Percentiles rank a stretch among this genome's conserved stretches.
Evolutionary conservation across 371 early-diverging fungal genomes (phyloP).

Genomic region (Apophysomyces elegans): DNA sequence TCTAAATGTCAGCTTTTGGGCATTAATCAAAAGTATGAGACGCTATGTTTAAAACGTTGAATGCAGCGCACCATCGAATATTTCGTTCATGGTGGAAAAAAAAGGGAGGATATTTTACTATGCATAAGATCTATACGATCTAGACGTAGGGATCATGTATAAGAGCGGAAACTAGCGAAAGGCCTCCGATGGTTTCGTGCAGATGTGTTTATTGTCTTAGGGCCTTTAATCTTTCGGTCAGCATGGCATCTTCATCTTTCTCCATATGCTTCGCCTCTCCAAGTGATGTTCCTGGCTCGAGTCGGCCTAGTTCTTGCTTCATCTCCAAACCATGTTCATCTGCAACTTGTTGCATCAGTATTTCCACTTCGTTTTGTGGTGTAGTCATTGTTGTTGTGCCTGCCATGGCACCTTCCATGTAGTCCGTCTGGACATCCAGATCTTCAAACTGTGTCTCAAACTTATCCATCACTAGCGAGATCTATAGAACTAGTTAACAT

Average conservation of each 20-base stretch:
- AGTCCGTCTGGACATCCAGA: constrained; percentile 90
- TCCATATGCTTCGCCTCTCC: constrained; percentile 34
- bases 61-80: not conserved
- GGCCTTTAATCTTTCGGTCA: constrained; percentile 39
- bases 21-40: not conserved
- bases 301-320: constrained; percentile 59
- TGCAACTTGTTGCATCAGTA: constrained; percentile 91
- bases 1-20: not conserved
- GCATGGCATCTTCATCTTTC: constrained; percentile 35
- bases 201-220: constrained; percentile 30
- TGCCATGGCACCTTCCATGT: constrained; percentile 91
- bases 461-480: constrained; percentile 93
- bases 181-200: not conserved
- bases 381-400: constrained; percentile 86
- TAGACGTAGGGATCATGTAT: not conserved
- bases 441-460: constrained; percentile 95
- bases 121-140: not conserved
- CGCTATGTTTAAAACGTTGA: not conserved
- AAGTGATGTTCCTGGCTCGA: constrained; percentile 45
- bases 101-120: not conserved
- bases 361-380: constrained; percentile 92
- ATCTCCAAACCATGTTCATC: constrained; percentile 93
- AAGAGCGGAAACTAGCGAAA: not conserved
- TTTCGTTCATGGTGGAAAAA: not conserved
- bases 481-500: constrained; percentile 43